Evolutionary conservation across 441 rosid species (phyloP), one percentile per base, ranked within the genome.

Genomic region (Erodium texanum): DNA sequence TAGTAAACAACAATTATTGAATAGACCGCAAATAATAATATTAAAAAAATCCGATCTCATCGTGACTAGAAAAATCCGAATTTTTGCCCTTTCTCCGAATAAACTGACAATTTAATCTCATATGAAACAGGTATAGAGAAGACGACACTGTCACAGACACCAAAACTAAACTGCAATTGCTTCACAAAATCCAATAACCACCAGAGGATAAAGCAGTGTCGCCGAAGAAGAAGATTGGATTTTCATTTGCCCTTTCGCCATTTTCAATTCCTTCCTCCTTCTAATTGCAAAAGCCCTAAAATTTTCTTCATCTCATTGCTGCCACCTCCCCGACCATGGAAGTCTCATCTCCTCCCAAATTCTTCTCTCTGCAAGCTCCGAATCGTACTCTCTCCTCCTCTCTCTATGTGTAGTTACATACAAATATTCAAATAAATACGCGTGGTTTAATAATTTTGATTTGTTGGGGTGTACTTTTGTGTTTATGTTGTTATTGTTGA

Each of bases 291-390:
- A 59, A 59, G 10, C 63, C 63, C 63, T 59, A 59, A 23, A n/a
- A 10, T 59, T 59, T 9, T 1, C 63, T 59, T 59, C 29, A 59
- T 22, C 63, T 24, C 29, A 23, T 20, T 59, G 52, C 15, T 15
- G 11, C 27, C 12, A 3, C 62, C 18, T 58, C 27, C 24, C 4
- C n/a, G n/a, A n/a, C 63, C 63, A 59, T 59, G 63, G 63, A 59
- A 59, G 63, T 59, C 27, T 59, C 63, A 7, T 59, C 63, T 59
- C 63, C 63, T 20, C 63, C 63, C 63, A 59, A 59, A 23, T 59
- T 59, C 63, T 59, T 24, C 63, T 59, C 29, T 59, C 63, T 59
- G 29, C 24, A 59, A 23, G 63, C 63, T 59, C 29, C 63, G 7
- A 23, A 59, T 22, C 63, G 63, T 59, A 59, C 27, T 59, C 10